Evolutionary conservation across 1,284 basidiomycete genomes (phyloP), one percentile per base, ranked within the genome.

Genomic region (Cerioporus squamosus): DNA sequence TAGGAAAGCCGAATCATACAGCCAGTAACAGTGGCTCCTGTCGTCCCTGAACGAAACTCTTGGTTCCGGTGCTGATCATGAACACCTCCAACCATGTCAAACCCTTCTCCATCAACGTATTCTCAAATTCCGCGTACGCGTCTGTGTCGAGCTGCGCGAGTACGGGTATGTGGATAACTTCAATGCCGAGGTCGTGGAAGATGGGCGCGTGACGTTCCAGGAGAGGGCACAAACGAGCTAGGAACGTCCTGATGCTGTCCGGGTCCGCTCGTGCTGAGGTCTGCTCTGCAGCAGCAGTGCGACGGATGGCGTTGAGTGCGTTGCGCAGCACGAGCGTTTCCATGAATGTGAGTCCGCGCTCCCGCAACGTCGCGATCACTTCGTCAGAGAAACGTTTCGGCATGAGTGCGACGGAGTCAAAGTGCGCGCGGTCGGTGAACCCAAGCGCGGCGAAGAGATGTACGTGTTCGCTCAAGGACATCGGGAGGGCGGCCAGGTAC

Each of bases 261-360:
- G 50, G 53, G 18, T 18, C 17, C 17, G 42, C 22, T 26, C 14
- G 29, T 15, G 33, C 9, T 5, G 44, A n/a, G 15, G 17, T 15
- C 3, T 14, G 40, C 33, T 31, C 24, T 2, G 15, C 40, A 18
- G 33, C 31, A 15, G 38, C 31, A 10, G 47, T 2, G 24, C 18
- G 47, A 20, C 39, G 55, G 40, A 53, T 55, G 9, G 43, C 5
- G 23, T 49, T 36, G 10, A 61, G 44, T 3, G 50, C 59, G 29
- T 45, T 43, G 26, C 55, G 59, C 14, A 57, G 40, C 22, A 61
- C 48, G 38, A 61, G 51, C n/a, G 59, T 40, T 42, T 61, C 59
- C 44, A 61, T 53, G 51, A 57, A 61, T 6, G 55, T 53, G 44
- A 61, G 47, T 5, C 55, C 55, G 20, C 39, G 54, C 44, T 53